These are phyloP conservation scores for Saccharum officinarum DNA, from an alignment of 176 grass and related monocot species.

Conservation along the genomic window DNA sequence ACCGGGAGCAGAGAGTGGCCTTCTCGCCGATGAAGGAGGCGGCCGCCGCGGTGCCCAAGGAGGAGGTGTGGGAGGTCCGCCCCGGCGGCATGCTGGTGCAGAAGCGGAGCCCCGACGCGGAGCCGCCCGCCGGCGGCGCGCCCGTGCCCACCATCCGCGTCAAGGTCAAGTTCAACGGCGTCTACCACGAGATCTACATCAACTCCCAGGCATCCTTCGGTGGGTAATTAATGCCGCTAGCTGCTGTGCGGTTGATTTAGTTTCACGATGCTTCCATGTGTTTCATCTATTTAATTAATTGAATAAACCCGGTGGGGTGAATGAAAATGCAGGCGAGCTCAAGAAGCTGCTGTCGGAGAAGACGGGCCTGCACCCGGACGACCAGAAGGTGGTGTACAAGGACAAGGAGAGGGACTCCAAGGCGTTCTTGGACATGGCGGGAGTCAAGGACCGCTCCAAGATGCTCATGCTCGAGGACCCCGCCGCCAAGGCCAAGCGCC, in stretches of 20 bases:
- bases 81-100: slow-evolving; percentile 95
- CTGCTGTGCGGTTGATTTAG: too few species aligned
- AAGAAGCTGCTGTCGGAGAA: slow-evolving; percentile 80
- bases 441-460: slow-evolving; percentile 93
- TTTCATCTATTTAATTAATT: too few species aligned
- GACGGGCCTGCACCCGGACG: slow-evolving; percentile 83
- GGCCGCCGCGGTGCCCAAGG: slow-evolving; percentile 28
- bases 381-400: slow-evolving; percentile 88
- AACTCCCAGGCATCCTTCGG: slow-evolving; percentile 83
- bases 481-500: slow-evolving; percentile 71
- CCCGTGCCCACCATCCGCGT: slow-evolving; percentile 87
- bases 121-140: slow-evolving; percentile 40
- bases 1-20: slow-evolving; percentile 13
- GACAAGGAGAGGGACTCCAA: slow-evolving; percentile 75
- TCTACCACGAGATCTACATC: slow-evolving; percentile 91
- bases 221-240: too few species aligned
- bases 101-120: slow-evolving; percentile 65
- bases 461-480: slow-evolving; percentile 76
- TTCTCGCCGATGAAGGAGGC: slow-evolving; percentile 46
- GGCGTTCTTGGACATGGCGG: slow-evolving; percentile 68
- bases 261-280: too few species aligned
- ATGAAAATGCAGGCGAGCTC: slow-evolving; percentile 62
- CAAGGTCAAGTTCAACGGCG: slow-evolving; percentile 87
- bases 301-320: not conserved
- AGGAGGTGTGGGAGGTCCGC: slow-evolving; percentile 90